A percentile compares a stretch with the other conserved stretches of the same genome.
Evolutionary conservation across 1,139 yeast species (phyloP).

Genomic region (Blastobotrys aristatus): DNA sequence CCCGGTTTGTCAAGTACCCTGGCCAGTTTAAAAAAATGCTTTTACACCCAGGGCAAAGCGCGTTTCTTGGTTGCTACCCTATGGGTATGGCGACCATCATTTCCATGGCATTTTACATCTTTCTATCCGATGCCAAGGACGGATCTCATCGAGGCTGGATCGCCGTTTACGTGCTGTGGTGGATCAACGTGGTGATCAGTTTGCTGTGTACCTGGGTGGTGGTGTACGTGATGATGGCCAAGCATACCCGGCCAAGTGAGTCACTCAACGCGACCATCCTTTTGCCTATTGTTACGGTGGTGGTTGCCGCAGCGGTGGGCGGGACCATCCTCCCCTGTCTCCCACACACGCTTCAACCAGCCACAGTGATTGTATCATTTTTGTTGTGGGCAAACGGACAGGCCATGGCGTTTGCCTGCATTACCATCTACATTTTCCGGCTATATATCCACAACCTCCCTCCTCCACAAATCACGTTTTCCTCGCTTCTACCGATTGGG

Average conservation of each 20-base stretch:
- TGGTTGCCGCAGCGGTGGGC: constrained; percentile 69
- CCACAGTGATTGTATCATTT: constrained; percentile 51
- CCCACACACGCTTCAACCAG: constrained; percentile 43
- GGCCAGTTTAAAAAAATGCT: constrained; percentile 37
- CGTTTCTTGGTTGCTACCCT: constrained; percentile 69
- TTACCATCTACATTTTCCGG: constrained; percentile 55
- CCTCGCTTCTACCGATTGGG: constrained; percentile 60
- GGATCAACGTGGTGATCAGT: constrained; percentile 53
- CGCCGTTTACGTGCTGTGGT: constrained; percentile 55
- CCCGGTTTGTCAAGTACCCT: constrained; percentile 40
- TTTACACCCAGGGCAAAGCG: constrained; percentile 45
- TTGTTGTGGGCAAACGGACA: constrained; percentile 68
- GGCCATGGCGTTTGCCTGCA: constrained; percentile 51
- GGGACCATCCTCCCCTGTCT: constrained; percentile 45
- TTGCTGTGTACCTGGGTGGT: constrained; percentile 55
- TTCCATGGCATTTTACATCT: constrained; percentile 45
- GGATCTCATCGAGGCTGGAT: no score
- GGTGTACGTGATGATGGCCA: constrained; percentile 40
- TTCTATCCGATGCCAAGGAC: constrained; percentile 27
- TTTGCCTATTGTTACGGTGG: constrained; percentile 69
- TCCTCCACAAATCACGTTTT: constrained; percentile 42
- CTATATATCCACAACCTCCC: constrained; percentile 60
- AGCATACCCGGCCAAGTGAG: constrained; percentile 38
- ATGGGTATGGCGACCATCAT: constrained; percentile 72
- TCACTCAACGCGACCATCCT: constrained; percentile 43